A percentile compares a stretch with the other conserved stretches of the same genome.
These are phyloP conservation scores for Microdochium nivale DNA, from an alignment of 2,329 filamentous ascomycete genomes.

Conservation along the genomic window DNA sequence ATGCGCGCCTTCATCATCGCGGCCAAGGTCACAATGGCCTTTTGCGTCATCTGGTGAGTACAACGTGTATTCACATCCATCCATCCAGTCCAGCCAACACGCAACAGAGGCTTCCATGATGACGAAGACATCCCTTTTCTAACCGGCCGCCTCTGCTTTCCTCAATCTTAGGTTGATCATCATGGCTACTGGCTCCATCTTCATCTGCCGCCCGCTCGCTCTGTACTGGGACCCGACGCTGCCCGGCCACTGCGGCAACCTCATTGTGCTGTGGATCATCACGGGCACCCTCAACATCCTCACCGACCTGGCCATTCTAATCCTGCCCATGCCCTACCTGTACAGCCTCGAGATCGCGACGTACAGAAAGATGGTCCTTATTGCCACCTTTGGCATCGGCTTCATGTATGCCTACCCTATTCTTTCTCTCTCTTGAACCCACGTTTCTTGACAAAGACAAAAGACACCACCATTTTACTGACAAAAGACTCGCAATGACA, in stretches of 20 bases:
- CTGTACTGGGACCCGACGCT: constrained; percentile 24
- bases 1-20: constrained; percentile 13
- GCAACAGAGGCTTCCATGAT: too few species aligned
- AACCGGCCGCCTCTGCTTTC: too few species aligned
- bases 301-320: constrained; percentile 20
- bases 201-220: constrained; percentile 27
- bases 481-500: constrained; percentile 11
- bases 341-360: constrained; percentile 18
- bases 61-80: too few species aligned
- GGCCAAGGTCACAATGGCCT: constrained; percentile 11
- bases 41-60: constrained; percentile 15
- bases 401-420: constrained; percentile 18
- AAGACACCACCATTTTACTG: background rate
- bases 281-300: constrained; percentile 22
- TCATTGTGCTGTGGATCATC: constrained; percentile 16
- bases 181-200: constrained; percentile 9
- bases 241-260: constrained; percentile 21
- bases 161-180: constrained; percentile 17
- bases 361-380: constrained; percentile 19
- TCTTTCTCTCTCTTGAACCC: too few species aligned
- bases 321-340: constrained; percentile 22
- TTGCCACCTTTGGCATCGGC: constrained; percentile 22
- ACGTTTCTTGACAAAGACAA: too few species aligned
- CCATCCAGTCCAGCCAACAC: too few species aligned
- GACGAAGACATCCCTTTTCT: too few species aligned